A percentile compares a stretch with the other conserved stretches of the same genome.
phyloP scores from a whole-genome alignment of 106 monocot species.

The Dactylorhiza incarnata region DNA sequence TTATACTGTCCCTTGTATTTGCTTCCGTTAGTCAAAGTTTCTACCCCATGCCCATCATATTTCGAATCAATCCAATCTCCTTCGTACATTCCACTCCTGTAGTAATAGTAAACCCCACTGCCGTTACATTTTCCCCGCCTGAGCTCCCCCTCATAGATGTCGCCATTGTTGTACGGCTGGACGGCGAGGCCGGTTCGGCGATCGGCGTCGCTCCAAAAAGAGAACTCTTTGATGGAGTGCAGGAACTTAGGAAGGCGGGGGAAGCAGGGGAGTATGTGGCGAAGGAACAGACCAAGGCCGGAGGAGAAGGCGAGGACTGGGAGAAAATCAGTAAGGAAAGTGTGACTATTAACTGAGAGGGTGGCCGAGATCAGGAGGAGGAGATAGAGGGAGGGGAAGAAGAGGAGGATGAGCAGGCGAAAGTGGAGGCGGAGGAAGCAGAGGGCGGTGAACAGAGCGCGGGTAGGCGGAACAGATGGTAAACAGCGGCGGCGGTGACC shows the following conservation, averaged over 20 bases:
- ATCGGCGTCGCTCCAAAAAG: neutral
- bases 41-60: no score
- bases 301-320: constrained; percentile 7
- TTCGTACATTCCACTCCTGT: no score
- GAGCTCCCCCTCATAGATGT: constrained; percentile 26
- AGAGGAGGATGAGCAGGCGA: neutral
- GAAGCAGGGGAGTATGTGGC: neutral
- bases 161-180: constrained; percentile 22
- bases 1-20: no score
- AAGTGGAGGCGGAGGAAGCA: neutral
- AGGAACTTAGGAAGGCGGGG: neutral
- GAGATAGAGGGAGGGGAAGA: neutral
- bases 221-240: neutral
- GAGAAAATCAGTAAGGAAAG: constrained; percentile 1
- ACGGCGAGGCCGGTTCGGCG: constrained; percentile 8
- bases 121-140: no score
- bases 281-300: neutral
- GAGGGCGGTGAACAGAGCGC: no score
- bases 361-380: neutral
- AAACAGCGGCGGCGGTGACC: neutral
- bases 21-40: no score
- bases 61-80: no score
- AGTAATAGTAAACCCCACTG: no score
- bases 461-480: no score
- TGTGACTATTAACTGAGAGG: neutral